A percentile compares a stretch with the other conserved stretches of the same genome.
Evolutionary conservation across 306 rosid species (phyloP).

Genomic region (Mucuna pruriens): DNA sequence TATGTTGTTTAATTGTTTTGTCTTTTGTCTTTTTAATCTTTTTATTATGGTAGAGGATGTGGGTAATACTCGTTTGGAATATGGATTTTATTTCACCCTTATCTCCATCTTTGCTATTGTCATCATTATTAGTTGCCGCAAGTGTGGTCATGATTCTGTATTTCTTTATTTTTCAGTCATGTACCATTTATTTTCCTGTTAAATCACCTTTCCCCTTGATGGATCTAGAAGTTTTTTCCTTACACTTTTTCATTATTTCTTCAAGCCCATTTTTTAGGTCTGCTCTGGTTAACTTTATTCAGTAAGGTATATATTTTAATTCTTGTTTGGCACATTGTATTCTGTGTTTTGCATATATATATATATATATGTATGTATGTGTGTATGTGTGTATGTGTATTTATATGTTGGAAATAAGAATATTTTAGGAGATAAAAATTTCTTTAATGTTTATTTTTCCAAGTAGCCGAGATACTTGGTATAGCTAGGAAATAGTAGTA

Average conservation of each 20-base stretch:
- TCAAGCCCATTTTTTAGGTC: not conserved
- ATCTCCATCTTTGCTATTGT: not conserved
- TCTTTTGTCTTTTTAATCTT: not conserved
- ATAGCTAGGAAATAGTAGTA: too few species aligned
- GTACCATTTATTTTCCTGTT: not conserved
- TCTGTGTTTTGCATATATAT: not conserved
- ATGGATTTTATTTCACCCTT: not conserved
- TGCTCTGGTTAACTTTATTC: not conserved
- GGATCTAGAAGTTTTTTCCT: not conserved
- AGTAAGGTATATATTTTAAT: not conserved
- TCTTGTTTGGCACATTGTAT: not conserved
- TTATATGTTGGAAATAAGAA: too few species aligned
- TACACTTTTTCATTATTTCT: not conserved
- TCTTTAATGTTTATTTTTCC: too few species aligned
- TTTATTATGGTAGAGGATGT: not conserved
- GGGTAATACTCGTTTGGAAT: not conserved
- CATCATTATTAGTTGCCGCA: not conserved
- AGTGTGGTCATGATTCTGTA: not conserved
- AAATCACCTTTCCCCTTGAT: not conserved
- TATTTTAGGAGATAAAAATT: too few species aligned
- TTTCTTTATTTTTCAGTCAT: not conserved
- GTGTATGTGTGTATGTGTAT: too few species aligned
- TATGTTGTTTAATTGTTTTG: not conserved
- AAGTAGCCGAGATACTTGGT: too few species aligned
- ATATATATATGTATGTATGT: too few species aligned